Evolutionary conservation across 2,329 filamentous ascomycete species (phyloP).

Genomic region (Anisogramma anomala): DNA sequence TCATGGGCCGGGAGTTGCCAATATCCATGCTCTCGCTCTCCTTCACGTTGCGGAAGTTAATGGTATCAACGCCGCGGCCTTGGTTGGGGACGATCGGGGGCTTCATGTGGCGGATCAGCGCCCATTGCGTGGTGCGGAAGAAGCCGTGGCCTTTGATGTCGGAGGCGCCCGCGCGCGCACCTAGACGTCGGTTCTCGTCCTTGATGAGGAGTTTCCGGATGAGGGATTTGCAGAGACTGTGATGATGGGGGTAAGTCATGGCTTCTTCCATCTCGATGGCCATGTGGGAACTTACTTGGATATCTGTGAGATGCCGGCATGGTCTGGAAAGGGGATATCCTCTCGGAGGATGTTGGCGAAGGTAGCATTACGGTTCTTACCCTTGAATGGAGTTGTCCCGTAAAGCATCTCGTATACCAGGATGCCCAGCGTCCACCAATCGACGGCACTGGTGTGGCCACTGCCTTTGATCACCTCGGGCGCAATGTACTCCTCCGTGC

Average conservation of each 20-base stretch:
- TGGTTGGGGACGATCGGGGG: slow-evolving; percentile 92
- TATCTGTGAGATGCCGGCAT: slow-evolving; percentile 69
- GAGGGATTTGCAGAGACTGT: slow-evolving; percentile 85
- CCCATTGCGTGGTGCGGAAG: slow-evolving; percentile 94
- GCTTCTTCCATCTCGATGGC: too few species aligned
- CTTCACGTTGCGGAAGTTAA: slow-evolving; percentile 97
- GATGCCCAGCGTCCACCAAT: slow-evolving; percentile 98
- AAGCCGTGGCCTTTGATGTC: slow-evolving; percentile 96
- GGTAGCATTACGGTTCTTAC: slow-evolving; percentile 95
- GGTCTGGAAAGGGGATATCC: slow-evolving; percentile 91
- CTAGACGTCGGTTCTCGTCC: slow-evolving; percentile 85
- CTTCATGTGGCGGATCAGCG: slow-evolving; percentile 92
- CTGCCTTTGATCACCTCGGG: slow-evolving; percentile 98
- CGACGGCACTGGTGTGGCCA: slow-evolving; percentile 93
- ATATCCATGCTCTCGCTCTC: slow-evolving; percentile 93
- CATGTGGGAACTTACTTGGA: slow-evolving; percentile 59
- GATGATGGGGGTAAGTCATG: too few species aligned
- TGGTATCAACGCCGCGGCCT: slow-evolving; percentile 79
- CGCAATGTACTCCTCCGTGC: slow-evolving; percentile 97
- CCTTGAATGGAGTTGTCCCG: slow-evolving; percentile 97
- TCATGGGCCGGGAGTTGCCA: slow-evolving; percentile 46
- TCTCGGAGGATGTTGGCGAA: slow-evolving; percentile 96
- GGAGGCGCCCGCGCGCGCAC: slow-evolving; percentile 86
- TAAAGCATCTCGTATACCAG: slow-evolving; percentile 98
- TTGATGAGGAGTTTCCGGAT: slow-evolving; percentile 97